These are phyloP conservation scores for Boletus speciosus DNA, from an alignment of 768 basidiomycete genomes.

Conservation along the genomic window DNA sequence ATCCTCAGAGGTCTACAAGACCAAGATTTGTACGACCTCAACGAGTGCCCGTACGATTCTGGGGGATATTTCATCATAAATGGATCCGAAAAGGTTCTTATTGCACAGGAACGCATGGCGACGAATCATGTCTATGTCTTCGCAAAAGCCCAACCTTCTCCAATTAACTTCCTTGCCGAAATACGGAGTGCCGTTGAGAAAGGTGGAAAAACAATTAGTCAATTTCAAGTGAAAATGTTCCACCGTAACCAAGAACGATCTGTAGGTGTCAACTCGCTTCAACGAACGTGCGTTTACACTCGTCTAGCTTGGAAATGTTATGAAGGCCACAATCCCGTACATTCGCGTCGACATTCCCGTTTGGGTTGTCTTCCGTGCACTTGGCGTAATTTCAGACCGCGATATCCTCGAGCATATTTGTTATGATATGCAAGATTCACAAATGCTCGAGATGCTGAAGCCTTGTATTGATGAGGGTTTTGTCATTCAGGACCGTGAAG, in stretches of 20 bases:
- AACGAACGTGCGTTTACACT: background rate
- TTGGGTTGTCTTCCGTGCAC: slow-evolving; percentile 97
- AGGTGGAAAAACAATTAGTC: slow-evolving; percentile 96
- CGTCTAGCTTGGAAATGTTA: slow-evolving; percentile 77
- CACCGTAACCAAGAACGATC: slow-evolving; percentile 85
- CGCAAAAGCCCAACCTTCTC: slow-evolving; percentile 94
- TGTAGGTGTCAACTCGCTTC: slow-evolving; percentile 43
- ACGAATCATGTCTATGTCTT: slow-evolving; percentile 99
- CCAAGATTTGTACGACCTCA: slow-evolving; percentile 81
- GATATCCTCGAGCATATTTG: slow-evolving; percentile 98
- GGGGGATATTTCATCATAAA: slow-evolving; percentile 99
- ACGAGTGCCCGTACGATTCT: slow-evolving; percentile 98
- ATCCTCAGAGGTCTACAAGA: slow-evolving; percentile 79
- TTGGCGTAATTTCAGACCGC: slow-evolving; percentile 95
- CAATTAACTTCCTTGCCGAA: slow-evolving; percentile 93
- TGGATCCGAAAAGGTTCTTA: slow-evolving; percentile 99
- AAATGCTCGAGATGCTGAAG: slow-evolving; percentile 97
- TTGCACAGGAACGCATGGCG: slow-evolving; percentile 99
- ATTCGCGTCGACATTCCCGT: slow-evolving; percentile 98
- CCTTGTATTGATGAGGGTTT: slow-evolving; percentile 99
- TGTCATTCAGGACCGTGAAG: slow-evolving; percentile 95
- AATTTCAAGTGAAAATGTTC: slow-evolving; percentile 98
- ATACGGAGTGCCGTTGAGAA: slow-evolving; percentile 97
- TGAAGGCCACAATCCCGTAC: slow-evolving; percentile 97
- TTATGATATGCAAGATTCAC: slow-evolving; percentile 93